phyloP scores from a whole-genome alignment of 345 rosid species.

The Brassica cretica region DNA sequence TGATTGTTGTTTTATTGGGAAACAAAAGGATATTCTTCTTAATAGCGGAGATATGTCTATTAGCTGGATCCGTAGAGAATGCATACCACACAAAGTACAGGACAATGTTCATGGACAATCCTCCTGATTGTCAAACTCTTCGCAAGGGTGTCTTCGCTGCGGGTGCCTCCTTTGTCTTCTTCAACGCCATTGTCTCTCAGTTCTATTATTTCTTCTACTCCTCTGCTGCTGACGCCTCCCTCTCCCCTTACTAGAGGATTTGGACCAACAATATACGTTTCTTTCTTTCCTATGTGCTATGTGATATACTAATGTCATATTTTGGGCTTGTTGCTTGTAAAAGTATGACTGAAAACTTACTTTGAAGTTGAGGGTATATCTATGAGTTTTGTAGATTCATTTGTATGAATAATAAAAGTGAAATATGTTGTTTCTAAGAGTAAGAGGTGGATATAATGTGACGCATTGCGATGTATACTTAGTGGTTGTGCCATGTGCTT shows the following conservation, averaged over 20 bases:
- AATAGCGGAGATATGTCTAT: slow-evolving; percentile 77
- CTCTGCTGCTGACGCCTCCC: slow-evolving; percentile 54
- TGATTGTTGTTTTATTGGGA: background rate
- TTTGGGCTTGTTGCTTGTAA: background rate
- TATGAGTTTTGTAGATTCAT: slow-evolving; percentile 25
- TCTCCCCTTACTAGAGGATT: slow-evolving; percentile 34
- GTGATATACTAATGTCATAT: slow-evolving; percentile 27
- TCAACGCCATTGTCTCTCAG: slow-evolving; percentile 71
- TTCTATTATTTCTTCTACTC: slow-evolving; percentile 74
- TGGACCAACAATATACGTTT: background rate
- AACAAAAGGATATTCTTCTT: slow-evolving; percentile 72
- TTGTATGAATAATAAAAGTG: slow-evolving; percentile 1
- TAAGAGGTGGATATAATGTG: background rate
- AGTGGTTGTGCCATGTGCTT: background rate
- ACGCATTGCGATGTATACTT: background rate
- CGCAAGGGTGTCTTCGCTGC: slow-evolving; percentile 92
- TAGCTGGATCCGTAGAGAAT: slow-evolving; percentile 85
- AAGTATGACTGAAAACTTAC: slow-evolving; percentile 13
- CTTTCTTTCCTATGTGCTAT: background rate
- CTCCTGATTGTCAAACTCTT: slow-evolving; percentile 75
- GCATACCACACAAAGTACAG: slow-evolving; percentile 90
- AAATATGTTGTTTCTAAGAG: slow-evolving; percentile 2
- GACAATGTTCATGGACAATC: slow-evolving; percentile 57
- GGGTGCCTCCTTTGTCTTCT: slow-evolving; percentile 81
- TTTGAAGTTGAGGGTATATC: slow-evolving; percentile 13